Evolutionary conservation across 768 basidiomycete species (phyloP).

Genomic region (Hygrophorus pudorinus): DNA sequence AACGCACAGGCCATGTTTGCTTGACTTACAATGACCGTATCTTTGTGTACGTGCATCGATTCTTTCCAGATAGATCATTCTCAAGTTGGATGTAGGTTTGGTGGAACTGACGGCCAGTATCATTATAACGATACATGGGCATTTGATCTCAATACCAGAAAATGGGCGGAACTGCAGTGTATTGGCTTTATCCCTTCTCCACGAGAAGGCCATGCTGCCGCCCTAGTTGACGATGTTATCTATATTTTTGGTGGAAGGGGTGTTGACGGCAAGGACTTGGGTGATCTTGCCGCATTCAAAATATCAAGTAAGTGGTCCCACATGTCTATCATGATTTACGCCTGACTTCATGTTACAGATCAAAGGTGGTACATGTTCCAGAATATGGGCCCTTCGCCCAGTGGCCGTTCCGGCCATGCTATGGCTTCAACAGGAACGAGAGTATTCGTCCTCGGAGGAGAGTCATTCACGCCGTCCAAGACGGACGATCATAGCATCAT

Average conservation of each 20-base stretch:
- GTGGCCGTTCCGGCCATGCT: constrained; percentile 91
- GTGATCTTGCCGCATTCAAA: constrained; percentile 94
- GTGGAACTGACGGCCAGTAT: constrained; percentile 96
- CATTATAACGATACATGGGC: constrained; percentile 99
- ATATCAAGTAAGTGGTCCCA: constrained; percentile 68
- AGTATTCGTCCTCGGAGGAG: constrained; percentile 92
- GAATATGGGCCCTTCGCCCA: constrained; percentile 96
- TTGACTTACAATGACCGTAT: constrained; percentile 76
- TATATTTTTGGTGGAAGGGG: constrained; percentile 97
- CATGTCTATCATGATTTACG: constrained; percentile 5
- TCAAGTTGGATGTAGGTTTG: constrained; percentile 52
- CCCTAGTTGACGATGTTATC: constrained; percentile 93
- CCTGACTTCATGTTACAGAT: constrained; percentile 37
- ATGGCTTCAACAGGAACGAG: constrained; percentile 88
- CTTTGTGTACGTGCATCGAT: constrained; percentile 51
- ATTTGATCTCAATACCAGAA: constrained; percentile 70
- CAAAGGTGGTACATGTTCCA: constrained; percentile 99
- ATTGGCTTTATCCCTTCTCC: constrained; percentile 96
- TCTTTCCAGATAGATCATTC: constrained; percentile 3
- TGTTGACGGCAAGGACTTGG: constrained; percentile 92
- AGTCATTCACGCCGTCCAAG: constrained; percentile 66
- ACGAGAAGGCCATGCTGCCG: constrained; percentile 92
- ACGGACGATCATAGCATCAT: constrained; percentile 73
- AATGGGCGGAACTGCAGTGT: constrained; percentile 88
- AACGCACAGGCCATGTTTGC: constrained; percentile 87